Percentiles rank a stretch among this genome's conserved stretches.
Evolutionary conservation across 2,329 filamentous ascomycete species (phyloP).

Genomic region (Pseudohalonectria lignicola): DNA sequence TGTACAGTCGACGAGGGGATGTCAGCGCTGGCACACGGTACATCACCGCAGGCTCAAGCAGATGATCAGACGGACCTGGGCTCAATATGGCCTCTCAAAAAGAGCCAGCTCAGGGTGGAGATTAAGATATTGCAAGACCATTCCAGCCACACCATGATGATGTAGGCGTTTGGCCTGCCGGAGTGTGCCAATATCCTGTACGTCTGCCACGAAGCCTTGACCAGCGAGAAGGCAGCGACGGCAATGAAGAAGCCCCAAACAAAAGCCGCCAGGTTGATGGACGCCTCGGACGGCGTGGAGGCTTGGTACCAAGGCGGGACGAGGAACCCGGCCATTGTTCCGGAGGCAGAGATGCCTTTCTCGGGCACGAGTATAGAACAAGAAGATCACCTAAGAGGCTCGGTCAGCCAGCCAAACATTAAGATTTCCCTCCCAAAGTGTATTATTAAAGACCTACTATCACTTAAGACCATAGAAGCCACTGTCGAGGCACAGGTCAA

Average conservation of each 20-base stretch:
- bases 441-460: too few relatives aligned
- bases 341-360: too few relatives aligned
- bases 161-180: not conserved
- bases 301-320: not conserved
- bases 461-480: too few relatives aligned
- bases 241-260: not conserved
- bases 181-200: not conserved
- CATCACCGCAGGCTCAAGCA: not conserved
- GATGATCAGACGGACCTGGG: not conserved
- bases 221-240: not conserved
- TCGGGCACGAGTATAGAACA: too few relatives aligned
- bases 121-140: not conserved
- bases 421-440: too few relatives aligned
- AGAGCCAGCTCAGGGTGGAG: not conserved
- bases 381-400: too few relatives aligned
- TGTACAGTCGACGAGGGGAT: not conserved
- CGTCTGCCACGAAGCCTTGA: not conserved
- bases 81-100: not conserved
- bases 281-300: not conserved
- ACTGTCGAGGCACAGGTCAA: too few relatives aligned
- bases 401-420: too few relatives aligned
- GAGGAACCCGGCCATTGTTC: not conserved
- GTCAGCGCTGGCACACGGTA: too few relatives aligned
- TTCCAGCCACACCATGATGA: not conserved
- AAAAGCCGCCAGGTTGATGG: not conserved